These are phyloP conservation scores for Suaeda aralocaspica DNA, from an alignment of 148 eudicot genomes.

Conservation along the genomic window DNA sequence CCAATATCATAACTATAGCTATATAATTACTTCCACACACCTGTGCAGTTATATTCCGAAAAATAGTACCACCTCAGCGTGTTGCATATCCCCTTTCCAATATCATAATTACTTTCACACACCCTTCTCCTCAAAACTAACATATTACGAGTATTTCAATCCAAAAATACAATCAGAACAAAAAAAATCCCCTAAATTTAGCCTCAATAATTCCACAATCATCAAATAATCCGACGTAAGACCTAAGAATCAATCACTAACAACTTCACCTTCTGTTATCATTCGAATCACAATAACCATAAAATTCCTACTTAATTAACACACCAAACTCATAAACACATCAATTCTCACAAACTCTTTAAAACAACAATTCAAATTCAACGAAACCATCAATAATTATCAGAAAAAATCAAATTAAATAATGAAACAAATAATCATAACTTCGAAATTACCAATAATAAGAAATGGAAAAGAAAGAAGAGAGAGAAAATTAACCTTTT, in stretches of 20 bases:
- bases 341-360: not conserved
- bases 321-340: too few species aligned
- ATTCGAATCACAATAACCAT: too few species aligned
- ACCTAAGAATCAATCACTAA: too few species aligned
- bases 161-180: too few species aligned
- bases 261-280: too few species aligned
- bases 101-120: not conserved
- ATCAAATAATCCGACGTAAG: too few species aligned
- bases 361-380: not conserved
- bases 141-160: too few species aligned
- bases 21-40: too few species aligned
- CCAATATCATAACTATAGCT: not conserved
- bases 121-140: too few species aligned
- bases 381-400: not conserved
- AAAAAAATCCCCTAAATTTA: not conserved
- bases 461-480: not conserved
- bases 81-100: not conserved
- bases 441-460: not conserved
- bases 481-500: conserved; percentile 50
- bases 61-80: not conserved
- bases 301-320: too few species aligned
- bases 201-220: not conserved
- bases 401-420: not conserved
- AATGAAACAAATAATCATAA: not conserved
- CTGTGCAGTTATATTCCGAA: not conserved